Base-by-base conservation (phyloP, 805 yeast genomes). In the Ogataea wickerhamii region DNA sequence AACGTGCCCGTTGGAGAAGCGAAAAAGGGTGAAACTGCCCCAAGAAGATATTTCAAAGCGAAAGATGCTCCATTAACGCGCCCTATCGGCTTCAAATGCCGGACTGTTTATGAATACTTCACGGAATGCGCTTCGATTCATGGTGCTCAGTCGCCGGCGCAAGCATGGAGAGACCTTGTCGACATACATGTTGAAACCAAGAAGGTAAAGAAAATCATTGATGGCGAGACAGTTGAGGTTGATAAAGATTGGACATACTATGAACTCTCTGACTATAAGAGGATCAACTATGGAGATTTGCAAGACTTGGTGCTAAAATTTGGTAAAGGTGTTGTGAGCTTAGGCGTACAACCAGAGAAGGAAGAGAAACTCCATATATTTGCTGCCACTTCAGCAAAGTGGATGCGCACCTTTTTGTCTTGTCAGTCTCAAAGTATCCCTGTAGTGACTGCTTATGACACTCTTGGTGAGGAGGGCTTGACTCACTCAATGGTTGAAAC, bases 381-480 rank as follows among this genome's bases (percentile, higher is more conserved):
- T 64, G 96, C 96, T 18, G 63, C 85, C 16, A 93, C 98, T 11
- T 84, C 95, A 12, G 82, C 77, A 40, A 78, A 78, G 56, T 91
- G 98, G 98, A 76, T 91, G 87, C 84, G 86, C 66, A 75, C 86
- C 22, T 91, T 79, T 48, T 61, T 87, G 42, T 96, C 89, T 12
- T 73, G 87, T 37, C 76, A 78, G 52, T 69, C 88, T 36, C 96
- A 87, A 63, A 66, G 74, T 34, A 81, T 93, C 43, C 85, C 98
- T 18, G 74, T 84, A 40, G 98, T 88, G 28, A 93, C 98, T 12
- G 98, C 98, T 26, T 93, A 93, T 63, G 97, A 89, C 62, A 87
- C 96, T 29, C 71, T 89, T 49, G 97, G 97, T 41, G 95, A 87
- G 63, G 73, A 74, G 25, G 96, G 96, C 18, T 73, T 89, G 56